Evolutionary conservation across 108 stramenopile genomes (phyloP), one percentile per base, ranked within the genome.

Genomic region (Nitzschia sp.): DNA sequence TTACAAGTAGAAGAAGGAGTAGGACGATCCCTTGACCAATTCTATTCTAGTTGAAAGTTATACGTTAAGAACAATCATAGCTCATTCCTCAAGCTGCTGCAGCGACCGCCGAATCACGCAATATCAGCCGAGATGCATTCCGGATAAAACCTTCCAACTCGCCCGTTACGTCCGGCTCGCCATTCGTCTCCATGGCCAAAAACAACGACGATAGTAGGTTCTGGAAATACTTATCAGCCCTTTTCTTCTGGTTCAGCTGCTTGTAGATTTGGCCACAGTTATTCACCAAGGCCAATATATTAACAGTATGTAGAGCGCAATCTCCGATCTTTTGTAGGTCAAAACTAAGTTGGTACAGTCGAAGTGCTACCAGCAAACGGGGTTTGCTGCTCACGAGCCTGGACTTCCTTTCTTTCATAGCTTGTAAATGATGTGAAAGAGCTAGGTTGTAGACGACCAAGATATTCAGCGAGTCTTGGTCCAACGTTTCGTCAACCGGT

Each of bases 231-330:
- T 13, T 6, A 9, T 41, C 9, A 6, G 38, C 38, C 38, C 13
- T 41, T 41, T 41, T 41, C 38, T 13, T 6, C 6, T 41, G 38
- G 38, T 41, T 41, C 38, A 41, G 13, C 13, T 41, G 38, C 38
- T 41, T 41, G 38, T 41, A 41, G 38, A 41, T 41, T 41, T 41
- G 38, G 9, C 38, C 38, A 41, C 38, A 41, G 38, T 41, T 41
- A 13, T 80, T 74, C 55, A 80, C 75, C 79, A 80, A 74, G 38
- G 79, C 72, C 36, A 80, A 80, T 44, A 38, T 74, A 27, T 68
- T 58, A 4, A 68, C 73, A 0, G 63, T 63, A 4, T 65, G 71
- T 13, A 41, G 13, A 6, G 6, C 9, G 13, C 38, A 41, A 13
- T 41, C 38, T 6, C 38, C 38, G 6, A 9, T 41, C 38, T 9